A percentile compares a stretch with the other conserved stretches of the same genome.
Evolutionary conservation across 192 early-diverging fungal genomes (phyloP).

Genomic region (Coemansia sp.): DNA sequence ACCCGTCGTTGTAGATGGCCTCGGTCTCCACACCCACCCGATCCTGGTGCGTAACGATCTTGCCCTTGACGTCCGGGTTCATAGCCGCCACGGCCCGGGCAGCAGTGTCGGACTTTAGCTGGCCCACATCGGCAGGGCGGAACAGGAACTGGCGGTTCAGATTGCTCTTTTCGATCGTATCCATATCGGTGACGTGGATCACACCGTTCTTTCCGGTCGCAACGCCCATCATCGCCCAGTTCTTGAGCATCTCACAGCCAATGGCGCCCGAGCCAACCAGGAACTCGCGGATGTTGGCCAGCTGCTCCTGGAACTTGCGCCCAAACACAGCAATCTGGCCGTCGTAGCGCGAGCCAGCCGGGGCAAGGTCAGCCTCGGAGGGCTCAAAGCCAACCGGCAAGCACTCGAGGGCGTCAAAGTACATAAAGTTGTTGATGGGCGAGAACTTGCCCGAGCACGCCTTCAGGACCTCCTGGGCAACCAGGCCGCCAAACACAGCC

Average conservation of each 20-base stretch:
- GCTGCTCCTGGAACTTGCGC: constrained; percentile 76
- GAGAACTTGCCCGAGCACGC: constrained; percentile 95
- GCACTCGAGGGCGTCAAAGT: constrained; percentile 97
- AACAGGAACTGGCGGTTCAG: constrained; percentile 99
- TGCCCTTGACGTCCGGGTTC: constrained; percentile 78
- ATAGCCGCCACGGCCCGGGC: constrained; percentile 79
- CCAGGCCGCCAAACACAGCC: constrained; percentile 92
- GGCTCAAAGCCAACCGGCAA: constrained; percentile 63
- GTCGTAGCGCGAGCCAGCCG: constrained; percentile 88
- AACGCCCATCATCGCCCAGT: constrained; percentile 95
- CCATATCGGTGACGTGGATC: constrained; percentile 96
- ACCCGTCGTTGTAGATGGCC: constrained; percentile 82
- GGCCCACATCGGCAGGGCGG: constrained; percentile 76
- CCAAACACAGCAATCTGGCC: constrained; percentile 96
- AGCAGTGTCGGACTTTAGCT: constrained; percentile 91
- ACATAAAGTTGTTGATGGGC: constrained; percentile 87
- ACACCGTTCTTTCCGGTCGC: constrained; percentile 76
- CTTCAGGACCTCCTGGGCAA: constrained; percentile 98
- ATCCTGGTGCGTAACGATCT: constrained; percentile 77
- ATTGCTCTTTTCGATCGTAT: constrained; percentile 99
- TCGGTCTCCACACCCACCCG: constrained; percentile 95
- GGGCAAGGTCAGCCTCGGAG: constrained; percentile 69
- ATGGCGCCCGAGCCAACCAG: constrained; percentile 98
- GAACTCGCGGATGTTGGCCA: constrained; percentile 86
- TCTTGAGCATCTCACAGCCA: constrained; percentile 99